These are phyloP conservation scores for Fomitopsis pinicola DNA, from an alignment of 1,284 basidiomycete species.

Conservation along the genomic window DNA sequence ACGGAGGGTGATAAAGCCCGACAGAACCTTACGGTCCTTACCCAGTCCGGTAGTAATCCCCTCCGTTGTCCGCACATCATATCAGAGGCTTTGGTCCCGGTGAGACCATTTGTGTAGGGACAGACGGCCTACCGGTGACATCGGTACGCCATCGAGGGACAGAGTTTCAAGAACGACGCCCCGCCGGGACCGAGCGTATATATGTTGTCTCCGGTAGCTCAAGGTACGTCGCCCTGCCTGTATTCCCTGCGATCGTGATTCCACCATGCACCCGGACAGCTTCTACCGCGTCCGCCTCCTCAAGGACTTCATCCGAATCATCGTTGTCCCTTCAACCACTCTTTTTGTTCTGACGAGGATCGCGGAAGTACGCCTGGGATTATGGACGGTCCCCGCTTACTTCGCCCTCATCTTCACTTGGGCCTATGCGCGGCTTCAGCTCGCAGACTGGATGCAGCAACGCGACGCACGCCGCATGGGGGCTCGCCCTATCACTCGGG, in stretches of 20 bases:
- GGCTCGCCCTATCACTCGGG: slow-evolving; percentile 47
- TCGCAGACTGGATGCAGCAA: slow-evolving; percentile 32
- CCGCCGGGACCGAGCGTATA: not conserved
- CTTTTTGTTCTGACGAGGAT: slow-evolving; percentile 28
- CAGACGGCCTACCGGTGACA: not conserved
- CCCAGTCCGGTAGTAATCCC: not conserved
- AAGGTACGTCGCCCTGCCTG: not conserved
- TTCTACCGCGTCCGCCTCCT: slow-evolving; percentile 31
- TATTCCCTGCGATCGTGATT: not conserved
- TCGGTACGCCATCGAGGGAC: not conserved
- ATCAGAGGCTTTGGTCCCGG: not conserved
- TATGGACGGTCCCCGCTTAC: slow-evolving; percentile 33
- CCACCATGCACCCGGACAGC: slow-evolving; percentile 16
- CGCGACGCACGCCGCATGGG: slow-evolving; percentile 43
- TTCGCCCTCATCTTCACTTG: slow-evolving; percentile 37
- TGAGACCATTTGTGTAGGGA: not conserved
- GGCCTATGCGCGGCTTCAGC: slow-evolving; percentile 31
- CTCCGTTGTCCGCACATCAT: not conserved
- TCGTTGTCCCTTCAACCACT: slow-evolving; percentile 36
- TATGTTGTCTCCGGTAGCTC: not conserved
- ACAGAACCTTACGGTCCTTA: not conserved
- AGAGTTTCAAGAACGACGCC: not conserved
- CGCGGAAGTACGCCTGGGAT: slow-evolving; percentile 25
- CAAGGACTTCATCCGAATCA: slow-evolving; percentile 30
- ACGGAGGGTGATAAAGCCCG: not conserved